Conservation (phyloP, 148 eudicot genomes). For the Spergularia bocconei region DNA sequence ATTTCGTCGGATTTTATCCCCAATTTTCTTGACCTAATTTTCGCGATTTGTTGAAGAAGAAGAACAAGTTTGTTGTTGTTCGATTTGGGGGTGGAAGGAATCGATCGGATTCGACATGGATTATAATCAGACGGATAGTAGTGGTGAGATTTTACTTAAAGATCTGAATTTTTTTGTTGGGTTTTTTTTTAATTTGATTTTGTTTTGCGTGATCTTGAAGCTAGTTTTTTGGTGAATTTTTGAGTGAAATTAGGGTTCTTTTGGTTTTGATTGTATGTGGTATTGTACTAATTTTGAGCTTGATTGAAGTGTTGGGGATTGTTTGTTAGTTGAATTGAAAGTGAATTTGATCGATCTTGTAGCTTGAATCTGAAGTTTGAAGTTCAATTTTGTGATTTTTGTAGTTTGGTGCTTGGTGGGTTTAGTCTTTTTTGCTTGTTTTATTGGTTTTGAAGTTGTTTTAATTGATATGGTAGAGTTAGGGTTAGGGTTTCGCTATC, state of each 20-base stretch:
- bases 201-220: background rate
- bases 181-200: background rate
- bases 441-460: background rate
- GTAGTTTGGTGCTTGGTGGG: background rate
- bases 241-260: background rate
- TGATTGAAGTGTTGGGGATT: background rate
- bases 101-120: conserved; percentile 35
- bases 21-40: conserved; percentile 25
- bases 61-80: no score
- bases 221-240: background rate
- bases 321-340: conserved; percentile 2
- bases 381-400: conserved; percentile 1
- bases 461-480: background rate
- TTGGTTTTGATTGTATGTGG: conserved; percentile 15
- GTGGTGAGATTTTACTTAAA: conserved; percentile 44
- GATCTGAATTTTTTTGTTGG: conserved; percentile 4
- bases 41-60: background rate
- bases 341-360: background rate
- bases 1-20: background rate
- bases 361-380: background rate
- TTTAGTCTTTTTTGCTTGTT: background rate
- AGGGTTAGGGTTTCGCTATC: background rate
- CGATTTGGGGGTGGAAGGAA: background rate
- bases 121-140: conserved; percentile 50
- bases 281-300: background rate